Percentiles rank a stretch among this genome's conserved stretches.
Conservation (phyloP, 352 stramenopile species). For the Thraustochytrium sp. region DNA sequence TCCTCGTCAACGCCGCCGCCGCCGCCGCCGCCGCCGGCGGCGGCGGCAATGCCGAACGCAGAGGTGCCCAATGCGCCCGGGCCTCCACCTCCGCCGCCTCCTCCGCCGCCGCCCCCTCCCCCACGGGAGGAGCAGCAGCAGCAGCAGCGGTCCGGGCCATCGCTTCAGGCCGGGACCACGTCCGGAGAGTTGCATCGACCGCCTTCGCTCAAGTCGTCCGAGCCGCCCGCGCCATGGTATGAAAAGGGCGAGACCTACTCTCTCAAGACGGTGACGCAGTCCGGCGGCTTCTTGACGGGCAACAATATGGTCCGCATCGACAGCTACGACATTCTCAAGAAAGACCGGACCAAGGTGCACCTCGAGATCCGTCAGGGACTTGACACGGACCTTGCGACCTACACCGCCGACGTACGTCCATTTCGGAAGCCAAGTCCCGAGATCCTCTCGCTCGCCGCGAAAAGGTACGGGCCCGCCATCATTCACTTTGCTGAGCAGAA, state of each 20-base stretch:
- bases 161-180: background rate
- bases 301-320: background rate
- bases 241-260: constrained; percentile 1
- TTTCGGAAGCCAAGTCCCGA: background rate
- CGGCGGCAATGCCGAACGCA: background rate
- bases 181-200: background rate
- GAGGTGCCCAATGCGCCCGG: background rate
- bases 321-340: constrained; percentile 12
- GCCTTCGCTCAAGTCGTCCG: background rate
- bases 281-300: background rate
- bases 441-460: background rate
- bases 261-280: background rate
- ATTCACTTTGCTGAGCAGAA: background rate
- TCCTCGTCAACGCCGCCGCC: background rate
- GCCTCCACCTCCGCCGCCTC: background rate
- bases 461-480: background rate
- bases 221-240: constrained; percentile 19
- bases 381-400: background rate
- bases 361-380: constrained; percentile 11
- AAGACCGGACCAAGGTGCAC: constrained; percentile 16
- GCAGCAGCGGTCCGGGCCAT: background rate
- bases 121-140: background rate
- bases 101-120: background rate
- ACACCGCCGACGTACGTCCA: background rate
- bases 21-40: background rate